Base-by-base conservation (phyloP, 129 eudicot genomes). In the sunflower (Helianthus annuus) region DNA sequence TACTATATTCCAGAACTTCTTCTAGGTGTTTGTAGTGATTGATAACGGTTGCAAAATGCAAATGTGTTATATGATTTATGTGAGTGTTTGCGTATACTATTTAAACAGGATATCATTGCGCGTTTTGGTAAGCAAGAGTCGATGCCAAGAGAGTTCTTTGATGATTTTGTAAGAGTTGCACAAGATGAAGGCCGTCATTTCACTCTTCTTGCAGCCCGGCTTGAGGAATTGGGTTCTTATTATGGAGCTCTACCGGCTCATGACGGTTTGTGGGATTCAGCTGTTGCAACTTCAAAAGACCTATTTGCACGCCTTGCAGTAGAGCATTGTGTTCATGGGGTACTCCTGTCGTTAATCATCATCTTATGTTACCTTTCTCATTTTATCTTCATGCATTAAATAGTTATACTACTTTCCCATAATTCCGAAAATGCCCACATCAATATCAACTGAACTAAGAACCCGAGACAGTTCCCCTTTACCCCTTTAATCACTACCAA, bases 281-380 rank as follows among this genome's bases (percentile, higher is more conserved):
- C 98, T 48, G 82, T 78, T 74, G 96, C 98, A 74, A 93, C 98
- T 65, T 87, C 97, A 5, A 82, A 85, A 58, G 90, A 93, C 76
- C 76, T 93, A 58, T 71, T 84, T 68, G 89, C 98, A 29, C 96
- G 97, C 70, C 80, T 93, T 49, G 98, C 98, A 24, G 80, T 93
- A 27, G 98, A 93, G 79, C 98, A 93, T 70, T 93, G 98, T 75
- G 98, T 90, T 71, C 98, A 93, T 75, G 98, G 89, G 97, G 97
- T 91, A 32, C 13, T n/a, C 17, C 32, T 46, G n/a, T 48, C 14
- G 11, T 49, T 54, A 13, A 34, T 60, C 2, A 54, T 74, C 2
- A 54, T 74, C 58, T 65, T 14, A 13, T 57, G 56, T 46, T 56
- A 10, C 44, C 8, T 42, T 70, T 59, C 17, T 72, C 55, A 46